Evolutionary conservation across 495 filamentous ascomycete genomes (phyloP), one percentile per base, ranked within the genome.

Genomic region (Mytilinidion resinicola): DNA sequence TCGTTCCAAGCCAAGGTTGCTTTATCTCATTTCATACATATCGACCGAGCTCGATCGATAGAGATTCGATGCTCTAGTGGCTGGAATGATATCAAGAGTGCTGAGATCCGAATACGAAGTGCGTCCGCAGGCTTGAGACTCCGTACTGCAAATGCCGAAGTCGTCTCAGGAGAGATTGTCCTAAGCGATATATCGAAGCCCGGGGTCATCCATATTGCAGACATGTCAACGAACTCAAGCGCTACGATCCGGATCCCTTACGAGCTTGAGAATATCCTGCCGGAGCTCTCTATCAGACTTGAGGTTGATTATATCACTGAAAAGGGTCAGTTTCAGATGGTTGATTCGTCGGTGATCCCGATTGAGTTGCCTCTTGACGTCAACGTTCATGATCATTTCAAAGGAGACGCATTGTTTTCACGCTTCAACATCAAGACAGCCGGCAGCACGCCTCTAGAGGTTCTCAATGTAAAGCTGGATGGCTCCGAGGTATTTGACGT

Each of bases 321-420:
- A 5, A 73, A 80, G 12, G 90, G 90, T 1, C 74, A 70, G 34
- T 96, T 93, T 62, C 74, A 78, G 52, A 96, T 86, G 66, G 80
- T 82, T 2, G 78, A 80, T 48, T 83, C 80, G 20, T 78, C 77
- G 10, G 78, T 79, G n/a, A 74, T 90, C 21, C 80, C 83, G 1
- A 85, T 88, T 7, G 74, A 81, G 15, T 75, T 97, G 10, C 89
- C 89, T 0, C 80, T 99, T 39, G 90, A 90, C 15, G 92, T 99
- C 59, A 96, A 97, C 61, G 92, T 99, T 39, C 90, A 96, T 64
- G 95, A 99, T 63, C 82, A 90, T 38, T 99, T 99, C 78, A 95
- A 95, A 69, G 80, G 88, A 51, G 73, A 84, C 33, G 76, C 83
- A 1, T 78, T 97, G 0, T 93, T 92, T 64, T 96, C 92, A 0